Base-by-base conservation (phyloP, 2,329 filamentous ascomycete genomes). In the Aphanoascus verrucosus region DNA sequence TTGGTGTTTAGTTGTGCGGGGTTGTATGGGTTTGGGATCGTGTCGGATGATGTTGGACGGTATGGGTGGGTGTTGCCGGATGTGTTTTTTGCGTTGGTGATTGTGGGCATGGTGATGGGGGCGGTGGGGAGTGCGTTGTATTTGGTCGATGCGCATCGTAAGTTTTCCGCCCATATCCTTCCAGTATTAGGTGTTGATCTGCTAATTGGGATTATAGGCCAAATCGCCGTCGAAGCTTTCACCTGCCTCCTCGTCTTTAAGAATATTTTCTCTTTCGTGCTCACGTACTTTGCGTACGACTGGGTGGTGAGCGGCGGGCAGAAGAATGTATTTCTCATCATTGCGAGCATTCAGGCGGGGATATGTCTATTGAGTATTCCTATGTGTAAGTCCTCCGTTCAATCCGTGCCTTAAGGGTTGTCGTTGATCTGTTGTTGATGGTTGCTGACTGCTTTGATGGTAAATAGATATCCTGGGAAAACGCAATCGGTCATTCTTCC, bases 231-330 rank as follows among this genome's bases (percentile, higher is more conserved):
- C 46, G 90, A 96, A 69, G 86, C 83, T 5, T 94, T 95, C 67
- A 95, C 89, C 0, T 87, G 88, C 69, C 80, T 93, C 66, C 79
- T 95, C 59, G 83, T 95, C 52, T 95, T 96, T 76, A 96, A 96
- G 71, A 95, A 96, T 69, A 79, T 96, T 57, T 94, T 96, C 72
- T 86, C 84, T 58, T 96, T 94, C 62, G 81, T 82, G 5, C 73
- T 96, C 53, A 94, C 90, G 0, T 94, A 84, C 66, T 85, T 81
- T 60, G 88, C 88, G 0, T 94, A 88, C 62, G 76, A 89, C 54
- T 96, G 91, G 90, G 76, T 95, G 23, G 76, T 85, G 8, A 59
- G 71, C 0, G 65, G 66, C 7, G 81, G 81, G 1, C 80, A 81
- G 56, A 75, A 77, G 45, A 62, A 63, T 19, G 72, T 79, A 0